Percentiles rank a stretch among this genome's conserved stretches.
phyloP scores from a whole-genome alignment of 164 flowering plant genomes.

The Umbilicus rupestris region DNA sequence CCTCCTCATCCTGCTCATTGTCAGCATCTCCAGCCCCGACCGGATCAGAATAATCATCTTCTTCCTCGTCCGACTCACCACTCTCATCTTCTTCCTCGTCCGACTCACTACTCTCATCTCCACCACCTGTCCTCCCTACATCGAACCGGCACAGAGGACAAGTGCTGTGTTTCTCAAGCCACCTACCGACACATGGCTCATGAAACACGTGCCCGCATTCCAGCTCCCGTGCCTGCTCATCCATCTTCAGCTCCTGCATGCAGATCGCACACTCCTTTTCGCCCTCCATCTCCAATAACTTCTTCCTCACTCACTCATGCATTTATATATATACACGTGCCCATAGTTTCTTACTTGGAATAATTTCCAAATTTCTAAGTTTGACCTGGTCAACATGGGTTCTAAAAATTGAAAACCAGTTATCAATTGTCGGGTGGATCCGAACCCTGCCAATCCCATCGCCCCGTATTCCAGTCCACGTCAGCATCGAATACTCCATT shows the following conservation, averaged over 20 bases:
- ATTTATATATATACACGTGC: too few species aligned
- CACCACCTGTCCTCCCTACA: background rate
- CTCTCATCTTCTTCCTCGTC: background rate
- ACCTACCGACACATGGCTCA: background rate
- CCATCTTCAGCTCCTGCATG: background rate
- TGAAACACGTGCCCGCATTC: background rate
- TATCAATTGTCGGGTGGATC: too few species aligned
- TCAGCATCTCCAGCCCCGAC: too few species aligned
- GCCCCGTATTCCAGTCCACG: too few species aligned
- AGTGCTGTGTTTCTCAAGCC: background rate
- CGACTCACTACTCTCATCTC: background rate
- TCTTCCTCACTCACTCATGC: too few species aligned
- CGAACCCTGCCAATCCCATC: too few species aligned
- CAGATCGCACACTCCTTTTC: background rate
- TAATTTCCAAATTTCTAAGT: too few species aligned
- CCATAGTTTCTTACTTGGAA: too few species aligned
- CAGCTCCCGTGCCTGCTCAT: background rate
- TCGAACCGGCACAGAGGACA: background rate
- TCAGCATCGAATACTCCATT: too few species aligned
- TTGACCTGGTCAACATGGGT: too few species aligned
- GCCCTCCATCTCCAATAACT: background rate
- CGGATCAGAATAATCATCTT: background rate
- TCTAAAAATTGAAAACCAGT: too few species aligned
- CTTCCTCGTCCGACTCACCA: background rate
- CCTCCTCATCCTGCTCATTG: too few species aligned